These are phyloP conservation scores for Tuber indicum DNA, from an alignment of 495 filamentous ascomycete genomes.

Conservation along the genomic window DNA sequence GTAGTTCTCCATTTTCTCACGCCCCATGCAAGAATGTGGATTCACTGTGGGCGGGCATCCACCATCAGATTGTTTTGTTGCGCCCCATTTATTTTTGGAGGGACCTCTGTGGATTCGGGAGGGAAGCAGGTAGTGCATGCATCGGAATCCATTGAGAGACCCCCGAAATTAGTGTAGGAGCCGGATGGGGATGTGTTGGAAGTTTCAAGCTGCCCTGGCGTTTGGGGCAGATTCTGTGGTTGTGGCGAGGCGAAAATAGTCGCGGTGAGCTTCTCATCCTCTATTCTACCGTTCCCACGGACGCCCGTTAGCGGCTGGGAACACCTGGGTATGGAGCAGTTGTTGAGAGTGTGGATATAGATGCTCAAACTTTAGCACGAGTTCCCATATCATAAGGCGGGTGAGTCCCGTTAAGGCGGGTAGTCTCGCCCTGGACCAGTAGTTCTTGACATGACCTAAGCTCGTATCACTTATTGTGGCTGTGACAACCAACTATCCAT, in stretches of 20 bases:
- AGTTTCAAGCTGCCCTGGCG: slow-evolving; percentile 32
- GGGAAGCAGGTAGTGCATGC: slow-evolving; percentile 5
- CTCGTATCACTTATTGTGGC: slow-evolving; percentile 88
- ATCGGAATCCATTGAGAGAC: not conserved
- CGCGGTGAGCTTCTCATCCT: slow-evolving; percentile 87
- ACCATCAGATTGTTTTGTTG: slow-evolving; percentile 94
- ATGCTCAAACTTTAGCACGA: slow-evolving; percentile 31
- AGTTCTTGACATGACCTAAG: slow-evolving; percentile 83
- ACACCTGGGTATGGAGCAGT: slow-evolving; percentile 90
- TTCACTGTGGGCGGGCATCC: slow-evolving; percentile 95
- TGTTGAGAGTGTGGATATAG: slow-evolving; percentile 92
- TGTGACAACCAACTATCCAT: slow-evolving; percentile 74
- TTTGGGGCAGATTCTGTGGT: slow-evolving; percentile 42
- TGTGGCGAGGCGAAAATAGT: slow-evolving; percentile 62
- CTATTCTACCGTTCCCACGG: slow-evolving; percentile 79
- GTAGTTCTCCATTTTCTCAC: slow-evolving; percentile 98
- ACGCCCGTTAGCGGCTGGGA: slow-evolving; percentile 89
- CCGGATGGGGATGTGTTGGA: slow-evolving; percentile 33
- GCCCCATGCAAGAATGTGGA: slow-evolving; percentile 83
- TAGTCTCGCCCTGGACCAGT: slow-evolving; percentile 79
- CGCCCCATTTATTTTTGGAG: slow-evolving; percentile 67
- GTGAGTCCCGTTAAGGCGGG: slow-evolving; percentile 90
- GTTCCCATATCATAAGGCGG: slow-evolving; percentile 44
- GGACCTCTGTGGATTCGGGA: slow-evolving; percentile 8
- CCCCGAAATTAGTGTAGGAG: slow-evolving; percentile 31